Base-by-base conservation (phyloP, 305 asterid genomes). In the Petunia hybrid region DNA sequence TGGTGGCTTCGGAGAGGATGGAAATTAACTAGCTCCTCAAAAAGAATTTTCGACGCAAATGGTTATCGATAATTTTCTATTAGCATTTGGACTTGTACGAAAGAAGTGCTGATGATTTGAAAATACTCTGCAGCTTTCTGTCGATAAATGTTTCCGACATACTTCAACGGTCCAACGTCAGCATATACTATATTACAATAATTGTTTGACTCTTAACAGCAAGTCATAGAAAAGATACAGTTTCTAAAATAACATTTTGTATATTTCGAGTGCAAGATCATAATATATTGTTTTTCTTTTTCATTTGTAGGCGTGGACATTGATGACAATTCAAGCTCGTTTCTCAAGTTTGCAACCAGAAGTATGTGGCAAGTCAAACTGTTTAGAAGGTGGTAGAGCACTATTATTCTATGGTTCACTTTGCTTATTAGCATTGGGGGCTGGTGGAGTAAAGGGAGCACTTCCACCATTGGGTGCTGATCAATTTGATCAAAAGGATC, bases 391-490 rank as follows among this genome's bases (percentile, higher is more conserved):
- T 5, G 84, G 86, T 13, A 57, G 60, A 71, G 85, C 86, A 35
- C 35, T 84, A 75, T 61, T 88, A 83, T 88, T 90, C 46, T 87
- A 90, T 13, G 38, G 80, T 10, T 86, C 90, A 71, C 43, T 87
- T 5, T 82, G 82, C 57, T 61, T 88, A 60, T 74, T 86, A 56
- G 92, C 91, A 35, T 74, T 87, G 16, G 93, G 93, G 3, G 85
- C 85, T 10, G 91, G 89, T 75, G 91, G 94, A 8, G 86, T 89
- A 0, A 89, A 87, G 57, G 91, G 91, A 2, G 84, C 91, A 0
- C 38, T 87, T 10, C 85, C 91, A 13, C 90, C 92, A 41, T 82
- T 91, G 2, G 92, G 91, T 2, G 92, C 91, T 2, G 92, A 89
- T 60, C 94, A 91, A 9, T 91, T 91, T 66, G 91, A 89, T 42